Evolutionary conservation across 2,329 filamentous ascomycete species (phyloP).

Genomic region (Nigrospora sphaerica): DNA sequence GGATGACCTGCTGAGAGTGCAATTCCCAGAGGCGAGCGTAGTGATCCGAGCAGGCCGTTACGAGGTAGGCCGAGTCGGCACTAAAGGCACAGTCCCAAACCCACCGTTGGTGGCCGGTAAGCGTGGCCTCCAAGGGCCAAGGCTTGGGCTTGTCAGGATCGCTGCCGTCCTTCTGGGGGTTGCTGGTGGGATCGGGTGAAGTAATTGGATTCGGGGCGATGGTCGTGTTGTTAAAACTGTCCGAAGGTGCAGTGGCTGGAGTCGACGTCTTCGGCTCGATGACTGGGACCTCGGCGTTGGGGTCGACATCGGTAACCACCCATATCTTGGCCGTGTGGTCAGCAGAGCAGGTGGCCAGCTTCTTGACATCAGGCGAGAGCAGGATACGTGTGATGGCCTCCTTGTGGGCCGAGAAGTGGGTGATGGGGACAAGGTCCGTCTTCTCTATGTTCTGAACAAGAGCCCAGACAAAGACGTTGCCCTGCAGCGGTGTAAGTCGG

Average conservation of each 20-base stretch:
- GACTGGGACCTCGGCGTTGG: conserved; percentile 13
- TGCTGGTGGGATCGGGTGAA: conserved; percentile 4
- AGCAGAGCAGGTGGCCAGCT: conserved; percentile 87
- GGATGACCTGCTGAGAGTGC: conserved; percentile 77
- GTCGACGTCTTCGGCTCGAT: conserved; percentile 6
- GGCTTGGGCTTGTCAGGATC: conserved; percentile 34
- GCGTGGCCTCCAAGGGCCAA: conserved; percentile 77
- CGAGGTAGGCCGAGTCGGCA: conserved; percentile 85
- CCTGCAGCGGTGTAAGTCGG: conserved; percentile 42
- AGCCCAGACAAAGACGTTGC: conserved; percentile 95
- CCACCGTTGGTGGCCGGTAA: conserved; percentile 89
- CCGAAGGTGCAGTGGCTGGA: neutral
- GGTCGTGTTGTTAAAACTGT: conserved; percentile 1
- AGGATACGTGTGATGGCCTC: conserved; percentile 91
- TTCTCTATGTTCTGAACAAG: conserved; percentile 77
- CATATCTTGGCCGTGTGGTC: conserved; percentile 95
- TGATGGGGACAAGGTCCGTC: conserved; percentile 79
- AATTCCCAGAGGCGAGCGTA: conserved; percentile 91
- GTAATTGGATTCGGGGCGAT: neutral
- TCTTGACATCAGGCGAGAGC: conserved; percentile 87
- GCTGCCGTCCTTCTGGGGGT: conserved; percentile 7
- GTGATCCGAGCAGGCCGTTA: conserved; percentile 89
- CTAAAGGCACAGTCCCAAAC: conserved; percentile 97
- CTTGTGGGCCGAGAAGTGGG: conserved; percentile 83
- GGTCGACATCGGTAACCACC: conserved; percentile 71